phyloP scores from a whole-genome alignment of 139 green algal species.

The Ettlia oleoabundans region DNA sequence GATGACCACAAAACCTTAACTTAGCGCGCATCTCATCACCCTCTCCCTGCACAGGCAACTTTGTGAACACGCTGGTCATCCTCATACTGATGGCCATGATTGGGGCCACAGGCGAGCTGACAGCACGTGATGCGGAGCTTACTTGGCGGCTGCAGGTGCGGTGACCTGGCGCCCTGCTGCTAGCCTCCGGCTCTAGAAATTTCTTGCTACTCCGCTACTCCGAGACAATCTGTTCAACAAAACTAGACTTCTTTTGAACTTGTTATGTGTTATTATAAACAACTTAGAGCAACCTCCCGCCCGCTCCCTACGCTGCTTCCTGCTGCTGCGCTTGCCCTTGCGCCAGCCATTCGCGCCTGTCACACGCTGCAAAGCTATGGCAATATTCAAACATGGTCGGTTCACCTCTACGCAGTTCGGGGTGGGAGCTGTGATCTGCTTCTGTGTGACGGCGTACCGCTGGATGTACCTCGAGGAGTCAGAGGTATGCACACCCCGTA shows the following conservation, averaged over 20 bases:
- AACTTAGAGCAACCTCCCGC: not conserved
- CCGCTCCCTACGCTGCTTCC: not conserved
- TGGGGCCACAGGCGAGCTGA: not conserved
- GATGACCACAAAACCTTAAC: too few relatives aligned
- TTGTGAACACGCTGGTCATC: constrained; percentile 45
- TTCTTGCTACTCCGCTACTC: not conserved
- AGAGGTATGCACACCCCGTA: too few relatives aligned
- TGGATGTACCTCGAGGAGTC: constrained; percentile 50
- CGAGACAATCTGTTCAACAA: too few relatives aligned
- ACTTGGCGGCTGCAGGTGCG: constrained; percentile 24
- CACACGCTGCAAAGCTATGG: too few relatives aligned
- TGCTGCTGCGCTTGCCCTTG: not conserved
- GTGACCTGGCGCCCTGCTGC: not conserved
- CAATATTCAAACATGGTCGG: not conserved
- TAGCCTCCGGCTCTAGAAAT: not conserved
- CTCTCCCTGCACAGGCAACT: constrained; percentile 32
- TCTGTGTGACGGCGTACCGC: constrained; percentile 48
- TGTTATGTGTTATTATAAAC: too few relatives aligned
- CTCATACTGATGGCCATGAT: constrained; percentile 38
- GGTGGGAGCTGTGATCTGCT: constrained; percentile 39
- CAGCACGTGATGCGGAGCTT: not conserved
- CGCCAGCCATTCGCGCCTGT: not conserved
- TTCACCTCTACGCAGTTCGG: constrained; percentile 47
- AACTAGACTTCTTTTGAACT: too few relatives aligned
- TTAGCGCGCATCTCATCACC: not conserved